Evolutionary conservation across 164 flowering plant genomes (phyloP).

Genomic region (Stephania japonica): DNA sequence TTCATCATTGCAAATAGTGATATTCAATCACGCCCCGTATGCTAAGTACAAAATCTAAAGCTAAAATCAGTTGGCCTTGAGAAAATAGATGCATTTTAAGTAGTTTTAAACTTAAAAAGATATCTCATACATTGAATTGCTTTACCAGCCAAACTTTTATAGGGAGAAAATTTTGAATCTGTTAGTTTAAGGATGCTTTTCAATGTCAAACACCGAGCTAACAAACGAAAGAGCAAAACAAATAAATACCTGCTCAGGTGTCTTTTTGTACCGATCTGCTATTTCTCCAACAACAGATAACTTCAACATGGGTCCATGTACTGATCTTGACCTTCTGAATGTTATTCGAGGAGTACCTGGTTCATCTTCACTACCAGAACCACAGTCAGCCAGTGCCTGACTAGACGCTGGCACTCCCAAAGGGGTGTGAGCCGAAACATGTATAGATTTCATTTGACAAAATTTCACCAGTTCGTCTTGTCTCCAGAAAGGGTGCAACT

Average conservation of each 20-base stretch:
- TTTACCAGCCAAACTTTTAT: too few relatives aligned
- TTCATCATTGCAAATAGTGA: too few relatives aligned
- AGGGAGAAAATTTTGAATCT: too few relatives aligned
- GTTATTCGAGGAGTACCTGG: slow-evolving; percentile 65
- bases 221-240: neutral
- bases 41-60: neutral
- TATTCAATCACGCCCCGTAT: neutral
- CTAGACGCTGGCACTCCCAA: slow-evolving; percentile 51
- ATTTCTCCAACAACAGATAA: slow-evolving; percentile 55
- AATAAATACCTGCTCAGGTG: slow-evolving; percentile 60
- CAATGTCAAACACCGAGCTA: neutral
- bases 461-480: slow-evolving; percentile 69
- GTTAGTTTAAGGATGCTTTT: neutral
- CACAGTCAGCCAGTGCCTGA: slow-evolving; percentile 42
- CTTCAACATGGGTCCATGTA: slow-evolving; percentile 69
- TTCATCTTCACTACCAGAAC: slow-evolving; percentile 58
- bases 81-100: neutral
- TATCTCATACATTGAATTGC: too few relatives aligned
- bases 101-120: neutral
- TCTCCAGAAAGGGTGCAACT: slow-evolving; percentile 71
- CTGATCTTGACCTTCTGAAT: slow-evolving; percentile 63
- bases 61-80: neutral
- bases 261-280: slow-evolving; percentile 52
- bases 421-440: slow-evolving; percentile 72
- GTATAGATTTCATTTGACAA: slow-evolving; percentile 57